Conservation (phyloP, 345 rosid genomes). For the Salix brachista region DNA sequence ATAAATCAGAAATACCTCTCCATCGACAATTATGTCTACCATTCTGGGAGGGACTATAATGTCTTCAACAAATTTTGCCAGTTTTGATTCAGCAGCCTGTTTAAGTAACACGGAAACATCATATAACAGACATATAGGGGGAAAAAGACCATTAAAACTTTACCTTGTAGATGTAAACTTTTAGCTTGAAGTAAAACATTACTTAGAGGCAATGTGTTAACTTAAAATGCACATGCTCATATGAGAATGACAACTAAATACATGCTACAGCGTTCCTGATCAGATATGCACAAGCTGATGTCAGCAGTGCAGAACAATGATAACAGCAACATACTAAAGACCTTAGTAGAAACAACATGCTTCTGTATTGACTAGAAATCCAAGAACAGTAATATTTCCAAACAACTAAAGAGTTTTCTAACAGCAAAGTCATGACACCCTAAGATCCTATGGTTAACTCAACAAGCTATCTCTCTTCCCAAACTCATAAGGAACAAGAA, state of each 20-base stretch:
- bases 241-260: background rate
- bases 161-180: background rate
- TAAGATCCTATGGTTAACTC: too few species aligned
- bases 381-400: too few species aligned
- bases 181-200: background rate
- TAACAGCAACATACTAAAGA: background rate
- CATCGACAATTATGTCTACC: conserved; percentile 94
- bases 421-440: too few species aligned
- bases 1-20: conserved; percentile 67
- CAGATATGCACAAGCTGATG: background rate
- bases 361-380: background rate
- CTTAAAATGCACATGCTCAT: background rate
- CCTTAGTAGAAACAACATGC: background rate
- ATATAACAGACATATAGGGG: conserved; percentile 9
- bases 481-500: background rate
- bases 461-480: too few species aligned
- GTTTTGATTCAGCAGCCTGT: conserved; percentile 94
- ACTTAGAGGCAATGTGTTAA: background rate
- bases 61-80: conserved; percentile 95
- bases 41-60: conserved; percentile 93
- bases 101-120: conserved; percentile 12
- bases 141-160: background rate
- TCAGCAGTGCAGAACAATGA: background rate
- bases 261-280: background rate
- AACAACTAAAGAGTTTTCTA: too few species aligned